Percentiles rank a stretch among this genome's conserved stretches.
These are phyloP conservation scores for Fusarium sp. DNA, from an alignment of 2,329 filamentous ascomycete genomes.

Conservation along the genomic window DNA sequence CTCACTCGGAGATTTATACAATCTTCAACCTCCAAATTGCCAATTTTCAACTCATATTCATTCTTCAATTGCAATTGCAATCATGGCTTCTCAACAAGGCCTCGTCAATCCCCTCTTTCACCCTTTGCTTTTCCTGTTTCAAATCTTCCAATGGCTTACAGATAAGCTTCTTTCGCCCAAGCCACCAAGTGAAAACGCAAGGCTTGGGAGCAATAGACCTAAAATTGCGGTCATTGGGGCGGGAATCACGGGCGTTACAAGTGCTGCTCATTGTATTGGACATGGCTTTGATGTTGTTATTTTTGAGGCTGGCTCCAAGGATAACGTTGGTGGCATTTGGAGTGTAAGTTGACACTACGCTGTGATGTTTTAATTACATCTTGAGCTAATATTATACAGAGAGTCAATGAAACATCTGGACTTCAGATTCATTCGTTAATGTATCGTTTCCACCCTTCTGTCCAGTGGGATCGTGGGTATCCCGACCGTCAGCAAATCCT, in stretches of 20 bases:
- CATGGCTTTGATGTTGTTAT: conserved; percentile 86
- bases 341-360: conserved; percentile 63
- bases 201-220: conserved; percentile 65
- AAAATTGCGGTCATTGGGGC: conserved; percentile 78
- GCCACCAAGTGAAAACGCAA: conserved; percentile 70
- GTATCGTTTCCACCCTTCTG: conserved; percentile 88
- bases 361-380: accelerated
- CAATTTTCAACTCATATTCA: not conserved
- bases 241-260: conserved; percentile 80
- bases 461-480: conserved; percentile 81
- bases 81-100: conserved; percentile 51
- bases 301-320: conserved; percentile 77
- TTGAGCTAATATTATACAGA: conserved; percentile 55
- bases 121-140: conserved; percentile 72
- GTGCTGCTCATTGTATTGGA: conserved; percentile 84
- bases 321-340: conserved; percentile 83
- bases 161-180: conserved; percentile 75
- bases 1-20: conserved; percentile 1
- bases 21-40: not conserved
- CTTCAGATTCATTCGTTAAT: conserved; percentile 88
- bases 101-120: conserved; percentile 60
- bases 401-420: conserved; percentile 84
- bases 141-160: conserved; percentile 73
- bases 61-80: not conserved
- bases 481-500: conserved; percentile 82